Percentiles rank a stretch among this genome's conserved stretches.
phyloP scores from a whole-genome alignment of 2,329 filamentous ascomycete species.

The Arthrobotrys sinensis region DNA sequence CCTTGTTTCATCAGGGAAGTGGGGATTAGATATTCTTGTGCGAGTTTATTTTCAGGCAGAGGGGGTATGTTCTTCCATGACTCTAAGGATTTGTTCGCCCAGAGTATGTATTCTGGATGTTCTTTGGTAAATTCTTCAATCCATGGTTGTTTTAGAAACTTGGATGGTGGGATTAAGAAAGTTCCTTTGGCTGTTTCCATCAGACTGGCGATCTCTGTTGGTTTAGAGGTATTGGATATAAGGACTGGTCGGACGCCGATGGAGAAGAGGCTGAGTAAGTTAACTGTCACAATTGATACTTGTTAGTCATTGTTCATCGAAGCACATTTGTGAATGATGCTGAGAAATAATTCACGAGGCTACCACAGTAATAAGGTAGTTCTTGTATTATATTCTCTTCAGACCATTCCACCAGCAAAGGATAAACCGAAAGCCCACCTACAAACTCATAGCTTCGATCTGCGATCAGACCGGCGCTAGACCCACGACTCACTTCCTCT shows the following conservation, averaged over 20 bases:
- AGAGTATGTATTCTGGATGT: not conserved
- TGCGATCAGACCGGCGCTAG: slow-evolving; percentile 38
- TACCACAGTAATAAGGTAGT: too few species aligned
- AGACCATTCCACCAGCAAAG: not conserved
- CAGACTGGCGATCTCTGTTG: slow-evolving; percentile 18
- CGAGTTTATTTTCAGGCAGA: not conserved
- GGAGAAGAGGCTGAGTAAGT: slow-evolving; percentile 36
- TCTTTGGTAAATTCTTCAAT: slow-evolving; percentile 5
- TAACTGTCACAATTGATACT: slow-evolving; percentile 20
- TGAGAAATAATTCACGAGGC: too few species aligned
- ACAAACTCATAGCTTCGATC: slow-evolving; percentile 61
- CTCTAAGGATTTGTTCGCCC: slow-evolving; percentile 2
- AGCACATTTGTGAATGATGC: not conserved
- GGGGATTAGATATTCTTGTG: not conserved
- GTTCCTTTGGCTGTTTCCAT: slow-evolving; percentile 20
- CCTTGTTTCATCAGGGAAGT: slow-evolving; percentile 6
- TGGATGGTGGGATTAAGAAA: slow-evolving; percentile 21
- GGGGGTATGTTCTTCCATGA: not conserved
- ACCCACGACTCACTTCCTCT: not conserved
- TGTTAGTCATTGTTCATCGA: not conserved
- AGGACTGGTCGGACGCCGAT: slow-evolving; percentile 42
- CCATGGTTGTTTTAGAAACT: slow-evolving; percentile 3
- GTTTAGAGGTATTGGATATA: slow-evolving; percentile 36
- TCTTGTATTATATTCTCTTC: not conserved
- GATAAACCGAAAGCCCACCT: slow-evolving; percentile 50